Base-by-base conservation (phyloP, 1,139 yeast genomes). In the Candida sanyaensis region DNA sequence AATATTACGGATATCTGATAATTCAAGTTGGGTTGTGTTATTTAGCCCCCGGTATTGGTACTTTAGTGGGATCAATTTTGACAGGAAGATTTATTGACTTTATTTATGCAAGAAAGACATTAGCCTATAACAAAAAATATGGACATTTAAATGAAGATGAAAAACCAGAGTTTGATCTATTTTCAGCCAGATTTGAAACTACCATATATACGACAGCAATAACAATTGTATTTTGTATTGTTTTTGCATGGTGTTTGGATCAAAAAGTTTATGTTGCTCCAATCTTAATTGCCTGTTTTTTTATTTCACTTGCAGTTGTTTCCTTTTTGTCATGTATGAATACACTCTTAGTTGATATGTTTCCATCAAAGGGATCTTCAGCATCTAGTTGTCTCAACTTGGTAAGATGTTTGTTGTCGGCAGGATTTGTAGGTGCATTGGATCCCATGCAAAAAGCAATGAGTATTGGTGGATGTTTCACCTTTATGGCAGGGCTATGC, bases 201-300 rank as follows among this genome's bases (percentile, higher is more conserved):
- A 54, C 65, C 1, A 50, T 53, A 9, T 46, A 60, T n/a, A 65
- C 71, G n/a, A 50, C 72, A 41, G 5, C 61, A 34, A 28, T 74
- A 2, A 60, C 73, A 23, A 55, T 74, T n/a, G 57, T 62, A 4
- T 74, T 81, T 0, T 63, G 77, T 4, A 52, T 83, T 1, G 64
- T 81, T 0, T 88, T 79, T 66, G 96, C 93, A 1, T 88, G 96
- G 96, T 77, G 88, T 44, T 56, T 88, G 5, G 70, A 79, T 39
- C 60, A 72, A 26, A 62, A 71, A 10, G 78, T 76, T 0, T 73
- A 73, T 39, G 65, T 84, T 33, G 79, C 84, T 0, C 80, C 80
- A 0, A 80, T 88, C 1, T 61, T 88, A 8, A 68, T 87, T 1
- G 71, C 78, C 44, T 71, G 84, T 7, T 84, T 80, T 43, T 54